Evolutionary conservation across 306 rosid species (phyloP), one percentile per base, ranked within the genome.

Genomic region (Aeschynomene evenia): DNA sequence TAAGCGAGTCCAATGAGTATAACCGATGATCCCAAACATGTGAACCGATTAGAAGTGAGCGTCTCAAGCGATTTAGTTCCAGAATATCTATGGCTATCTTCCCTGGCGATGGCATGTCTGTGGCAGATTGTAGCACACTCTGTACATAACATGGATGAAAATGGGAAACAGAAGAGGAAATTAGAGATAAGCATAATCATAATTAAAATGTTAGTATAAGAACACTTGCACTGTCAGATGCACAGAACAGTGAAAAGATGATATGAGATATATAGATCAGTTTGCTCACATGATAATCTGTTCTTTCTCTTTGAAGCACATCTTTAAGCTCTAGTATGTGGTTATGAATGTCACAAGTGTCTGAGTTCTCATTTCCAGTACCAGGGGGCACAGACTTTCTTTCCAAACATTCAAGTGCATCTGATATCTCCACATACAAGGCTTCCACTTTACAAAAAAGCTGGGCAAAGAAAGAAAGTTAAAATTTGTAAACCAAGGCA

Each of bases 1-100:
- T 82, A 63, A 83, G 86, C 34, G 90, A 78, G 70, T 91, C 86
- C 76, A 95, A 67, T 15, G 87, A 86, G 79, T 59, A 71, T 51
- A 91, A 85, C 57, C 80, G 87, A 65, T 77, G 95, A 87, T 95
- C 99, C 99, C 99, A 95, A 62, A 87, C 84, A 79, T 82, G 87
- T 28, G 95, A 87, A 66, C 83, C 80, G 77, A 95, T 86, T 72
- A 91, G 84, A 81, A 95, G 95, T 65, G 96, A 80, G 4, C 86
- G 93, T 61, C 89, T 87, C 77, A 91, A 45, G 65, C 84, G 88
- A 86, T 95, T 95, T 69, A 95, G 74, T 72, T 87, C 93, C 66
- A 95, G 81, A 77, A 86, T 74, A 70, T 91, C 99, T 45, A 76
- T 64, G 63, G 77, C 52, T 58, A 52, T 79, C 75, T 85, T 70